These are phyloP conservation scores for Citrullus colocynthis DNA, from an alignment of 306 rosid species.

Conservation along the genomic window DNA sequence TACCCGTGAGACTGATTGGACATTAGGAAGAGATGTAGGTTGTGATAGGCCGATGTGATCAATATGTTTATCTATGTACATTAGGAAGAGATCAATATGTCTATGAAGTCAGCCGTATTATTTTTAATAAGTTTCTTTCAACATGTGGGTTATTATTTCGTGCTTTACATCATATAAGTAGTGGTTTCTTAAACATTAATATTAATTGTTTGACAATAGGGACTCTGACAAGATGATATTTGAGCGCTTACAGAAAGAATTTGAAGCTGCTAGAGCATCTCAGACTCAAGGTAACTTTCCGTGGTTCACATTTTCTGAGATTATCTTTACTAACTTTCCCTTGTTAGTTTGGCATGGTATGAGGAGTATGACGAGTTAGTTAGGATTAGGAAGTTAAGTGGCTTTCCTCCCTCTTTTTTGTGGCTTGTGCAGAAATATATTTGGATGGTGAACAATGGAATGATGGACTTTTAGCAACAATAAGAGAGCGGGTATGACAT, in stretches of 20 bases:
- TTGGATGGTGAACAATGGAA: conserved; percentile 82
- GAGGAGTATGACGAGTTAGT: neutral
- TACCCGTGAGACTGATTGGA: neutral
- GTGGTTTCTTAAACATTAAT: neutral
- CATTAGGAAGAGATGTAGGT: neutral
- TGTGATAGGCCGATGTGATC: neutral
- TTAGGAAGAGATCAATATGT: neutral
- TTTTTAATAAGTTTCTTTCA: neutral
- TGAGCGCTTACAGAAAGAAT: conserved; percentile 73
- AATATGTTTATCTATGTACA: neutral
- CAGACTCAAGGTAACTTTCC: conserved; percentile 65
- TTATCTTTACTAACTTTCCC: neutral
- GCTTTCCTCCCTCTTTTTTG: conserved; percentile 2
- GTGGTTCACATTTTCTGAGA: neutral
- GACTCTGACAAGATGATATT: conserved; percentile 80
- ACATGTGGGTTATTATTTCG: neutral
- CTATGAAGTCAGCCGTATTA: neutral
- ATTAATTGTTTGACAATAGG: conserved; percentile 24
- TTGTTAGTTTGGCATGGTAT: neutral
- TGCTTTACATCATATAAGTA: neutral
- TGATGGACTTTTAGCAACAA: conserved; percentile 85
- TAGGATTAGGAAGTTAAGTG: neutral
- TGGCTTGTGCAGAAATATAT: conserved; percentile 31
- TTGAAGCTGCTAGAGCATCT: conserved; percentile 71
- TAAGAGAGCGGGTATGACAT: conserved; percentile 73